Base-by-base conservation (phyloP, 257 asterid species). In the Jacaranda copaia region DNA sequence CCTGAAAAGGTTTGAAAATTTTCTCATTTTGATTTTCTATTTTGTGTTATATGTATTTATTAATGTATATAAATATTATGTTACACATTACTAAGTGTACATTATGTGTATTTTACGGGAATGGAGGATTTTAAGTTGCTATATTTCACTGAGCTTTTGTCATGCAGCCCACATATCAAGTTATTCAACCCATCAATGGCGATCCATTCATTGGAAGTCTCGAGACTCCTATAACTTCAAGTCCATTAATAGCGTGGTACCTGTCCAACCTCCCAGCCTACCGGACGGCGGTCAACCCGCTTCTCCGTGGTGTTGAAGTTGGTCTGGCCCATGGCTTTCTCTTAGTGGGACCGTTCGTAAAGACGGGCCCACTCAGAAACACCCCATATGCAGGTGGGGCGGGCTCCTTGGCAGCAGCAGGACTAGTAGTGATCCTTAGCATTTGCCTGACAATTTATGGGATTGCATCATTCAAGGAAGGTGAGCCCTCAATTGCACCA, bases 141-240 rank as follows among this genome's bases (percentile, higher is more conserved):
- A 25, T 25, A 25, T 25, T 25, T 25, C 2, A 25, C 32, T 25
- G 32, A 25, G 32, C 2, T 81, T 70, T 85, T 94, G 89, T 72
- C 88, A 39, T 85, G 88, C 94, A 96, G 98, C 97, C 99, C 0
- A 93, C 97, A 5, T 96, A 70, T 87, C 99, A 96, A 90, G 99
- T 93, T 35, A 51, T 94, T 67, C 96, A 92, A 77, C 98, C 99
- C 14, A 80, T 94, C 78, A 94, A 94, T 39, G 98, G 97, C 4
- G 99, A 96, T 58, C 99, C 99, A 1, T 96, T 96, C 88, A 93
- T 96, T 18, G 98, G 98, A 66, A 91, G 97, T 63, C 91, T 93
- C 0, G 98, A 93, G 69, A 96, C 99, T 5, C 99, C 99, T 0
- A 85, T 96, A n/a, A 96, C 99, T 14, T 93, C 98, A 11, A 96